Conservation (phyloP, 2,329 filamentous ascomycete genomes). For the Fusarium succisae region DNA sequence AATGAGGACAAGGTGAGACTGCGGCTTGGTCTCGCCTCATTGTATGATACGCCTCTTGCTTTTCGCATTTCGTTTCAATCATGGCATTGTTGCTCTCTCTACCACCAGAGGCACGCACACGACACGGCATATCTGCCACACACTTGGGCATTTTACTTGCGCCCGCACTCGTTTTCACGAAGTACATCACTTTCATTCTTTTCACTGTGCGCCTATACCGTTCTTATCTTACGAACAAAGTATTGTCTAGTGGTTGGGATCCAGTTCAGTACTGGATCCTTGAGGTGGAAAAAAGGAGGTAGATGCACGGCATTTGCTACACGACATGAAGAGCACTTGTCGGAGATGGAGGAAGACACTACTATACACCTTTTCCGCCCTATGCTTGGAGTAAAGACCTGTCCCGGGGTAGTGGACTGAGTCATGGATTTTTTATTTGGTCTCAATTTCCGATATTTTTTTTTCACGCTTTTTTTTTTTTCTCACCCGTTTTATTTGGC, state of each 20-base stretch:
- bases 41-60: slow-evolving; percentile 35
- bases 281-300: slow-evolving; percentile 27
- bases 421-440: slow-evolving; percentile 21
- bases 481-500: slow-evolving; percentile 21
- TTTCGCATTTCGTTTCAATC: slow-evolving; percentile 34
- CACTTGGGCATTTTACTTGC: slow-evolving; percentile 30
- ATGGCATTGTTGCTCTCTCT: slow-evolving; percentile 25
- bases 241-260: slow-evolving; percentile 43
- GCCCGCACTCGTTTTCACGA: slow-evolving; percentile 33
- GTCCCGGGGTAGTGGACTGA: slow-evolving; percentile 13
- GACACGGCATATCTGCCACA: slow-evolving; percentile 32
- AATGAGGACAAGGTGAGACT: slow-evolving; percentile 20
- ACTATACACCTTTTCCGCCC: slow-evolving; percentile 23
- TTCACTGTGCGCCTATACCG: slow-evolving; percentile 25
- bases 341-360: slow-evolving; percentile 24
- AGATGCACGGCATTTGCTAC: slow-evolving; percentile 40
- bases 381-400: slow-evolving; percentile 39
- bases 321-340: slow-evolving; percentile 42
- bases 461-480: not conserved
- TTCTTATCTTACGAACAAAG: slow-evolving; percentile 35
- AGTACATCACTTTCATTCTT: slow-evolving; percentile 30
- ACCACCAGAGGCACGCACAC: slow-evolving; percentile 1
- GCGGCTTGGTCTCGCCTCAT: not conserved
- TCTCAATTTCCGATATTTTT: slow-evolving; percentile 8
- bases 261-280: slow-evolving; percentile 12